Conservation (phyloP, 1,139 yeast species). For the Blastobotrys raffinosifermentans region DNA sequence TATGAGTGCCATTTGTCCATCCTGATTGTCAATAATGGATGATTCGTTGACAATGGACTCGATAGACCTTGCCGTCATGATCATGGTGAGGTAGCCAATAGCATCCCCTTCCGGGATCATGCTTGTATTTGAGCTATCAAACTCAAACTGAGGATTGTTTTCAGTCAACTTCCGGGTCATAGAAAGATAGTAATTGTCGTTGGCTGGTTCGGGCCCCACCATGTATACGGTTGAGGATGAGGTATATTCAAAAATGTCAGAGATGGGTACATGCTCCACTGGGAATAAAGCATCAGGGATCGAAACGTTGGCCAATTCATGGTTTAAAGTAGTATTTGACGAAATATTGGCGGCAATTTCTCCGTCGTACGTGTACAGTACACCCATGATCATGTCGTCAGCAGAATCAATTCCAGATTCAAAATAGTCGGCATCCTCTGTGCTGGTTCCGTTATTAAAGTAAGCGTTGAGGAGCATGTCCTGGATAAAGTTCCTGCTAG, state of each 20-base stretch:
- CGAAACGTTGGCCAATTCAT: slow-evolving; percentile 7
- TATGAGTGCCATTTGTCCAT: slow-evolving; percentile 29
- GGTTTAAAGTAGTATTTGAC: slow-evolving; percentile 10
- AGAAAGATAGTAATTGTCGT: slow-evolving; percentile 18
- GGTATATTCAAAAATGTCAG: slow-evolving; percentile 11
- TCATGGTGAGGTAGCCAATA: slow-evolving; percentile 66
- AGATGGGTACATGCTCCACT: slow-evolving; percentile 9
- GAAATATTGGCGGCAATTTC: slow-evolving; percentile 10
- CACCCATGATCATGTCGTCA: slow-evolving; percentile 23
- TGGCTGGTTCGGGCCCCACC: slow-evolving; percentile 20
- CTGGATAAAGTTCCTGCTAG: slow-evolving; percentile 27
- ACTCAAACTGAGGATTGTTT: slow-evolving; percentile 22
- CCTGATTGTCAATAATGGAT: slow-evolving; percentile 33
- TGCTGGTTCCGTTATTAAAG: slow-evolving; percentile 20
- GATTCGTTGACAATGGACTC: slow-evolving; percentile 45
- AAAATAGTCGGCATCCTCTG: slow-evolving; percentile 16
- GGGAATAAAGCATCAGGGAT: slow-evolving; percentile 22
- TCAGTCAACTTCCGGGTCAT: slow-evolving; percentile 22
- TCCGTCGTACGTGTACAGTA: slow-evolving; percentile 20
- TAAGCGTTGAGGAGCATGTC: slow-evolving; percentile 23
- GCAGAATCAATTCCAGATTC: slow-evolving; percentile 22
- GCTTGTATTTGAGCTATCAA: slow-evolving; percentile 8
- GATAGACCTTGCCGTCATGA: slow-evolving; percentile 54
- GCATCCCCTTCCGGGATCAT: slow-evolving; percentile 26
- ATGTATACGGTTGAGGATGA: slow-evolving; percentile 15